These are phyloP conservation scores for Medicago arabica DNA, from an alignment of 306 rosid species.

Conservation along the genomic window DNA sequence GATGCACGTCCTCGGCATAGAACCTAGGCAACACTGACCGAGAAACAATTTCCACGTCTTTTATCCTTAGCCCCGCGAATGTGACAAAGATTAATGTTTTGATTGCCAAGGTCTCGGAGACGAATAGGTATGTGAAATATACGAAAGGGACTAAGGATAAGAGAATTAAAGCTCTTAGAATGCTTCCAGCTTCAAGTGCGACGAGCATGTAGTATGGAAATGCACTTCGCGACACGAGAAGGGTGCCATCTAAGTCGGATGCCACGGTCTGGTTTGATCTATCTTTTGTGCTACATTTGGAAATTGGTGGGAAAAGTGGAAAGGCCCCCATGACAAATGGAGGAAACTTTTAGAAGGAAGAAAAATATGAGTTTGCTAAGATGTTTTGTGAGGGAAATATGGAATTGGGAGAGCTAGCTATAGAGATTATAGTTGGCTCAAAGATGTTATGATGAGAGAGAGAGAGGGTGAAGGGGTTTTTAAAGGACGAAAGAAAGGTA, in stretches of 20 bases:
- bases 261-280: conserved; percentile 78
- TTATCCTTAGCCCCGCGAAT: conserved; percentile 62
- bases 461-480: conserved; percentile 48
- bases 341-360: not conserved
- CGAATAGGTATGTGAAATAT: conserved; percentile 61
- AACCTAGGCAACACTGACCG: conserved; percentile 77
- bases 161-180: conserved; percentile 66
- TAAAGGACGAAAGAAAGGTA: conserved; percentile 47
- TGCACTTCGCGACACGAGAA: conserved; percentile 67
- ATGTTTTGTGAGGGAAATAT: not conserved
- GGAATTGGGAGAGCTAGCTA: conserved; percentile 26
- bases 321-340: conserved; percentile 54
- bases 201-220: conserved; percentile 90
- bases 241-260: conserved; percentile 84
- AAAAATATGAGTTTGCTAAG: not conserved
- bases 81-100: conserved; percentile 67
- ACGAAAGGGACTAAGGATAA: conserved; percentile 64
- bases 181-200: conserved; percentile 82
- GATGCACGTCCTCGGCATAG: conserved; percentile 86
- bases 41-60: conserved; percentile 65
- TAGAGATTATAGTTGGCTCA: not conserved
- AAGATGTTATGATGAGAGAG: conserved; percentile 36
- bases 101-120: conserved; percentile 66
- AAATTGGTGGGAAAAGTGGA: conserved; percentile 58
- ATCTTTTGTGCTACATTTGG: conserved; percentile 64